Conservation (phyloP, 257 asterid species). For the Cruciata laevipes region DNA sequence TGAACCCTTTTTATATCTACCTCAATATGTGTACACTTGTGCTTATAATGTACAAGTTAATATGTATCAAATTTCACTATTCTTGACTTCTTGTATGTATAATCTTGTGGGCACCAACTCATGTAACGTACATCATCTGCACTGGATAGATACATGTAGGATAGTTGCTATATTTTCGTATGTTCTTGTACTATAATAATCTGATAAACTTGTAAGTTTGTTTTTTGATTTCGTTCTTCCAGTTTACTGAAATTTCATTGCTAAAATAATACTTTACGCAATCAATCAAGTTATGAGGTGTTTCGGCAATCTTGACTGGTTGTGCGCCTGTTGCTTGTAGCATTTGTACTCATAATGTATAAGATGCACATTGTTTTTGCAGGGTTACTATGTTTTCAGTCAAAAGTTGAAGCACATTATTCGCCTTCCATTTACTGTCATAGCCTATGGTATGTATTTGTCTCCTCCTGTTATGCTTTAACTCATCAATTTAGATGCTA, state of each 20-base stretch:
- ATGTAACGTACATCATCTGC: background rate
- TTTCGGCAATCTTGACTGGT: background rate
- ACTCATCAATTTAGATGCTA: background rate
- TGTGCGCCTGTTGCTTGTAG: too few relatives aligned
- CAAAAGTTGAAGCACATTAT: conserved; percentile 91
- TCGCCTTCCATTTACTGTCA: conserved; percentile 84
- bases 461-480: conserved; percentile 8
- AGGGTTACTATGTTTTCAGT: conserved; percentile 97
- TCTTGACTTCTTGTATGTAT: background rate
- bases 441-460: conserved; percentile 70
- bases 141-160: background rate
- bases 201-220: background rate
- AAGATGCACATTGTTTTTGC: conserved; percentile 26
- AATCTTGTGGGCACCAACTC: background rate
- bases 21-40: background rate
- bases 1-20: background rate
- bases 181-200: background rate
- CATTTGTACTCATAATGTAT: background rate
- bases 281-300: background rate
- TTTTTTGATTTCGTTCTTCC: background rate
- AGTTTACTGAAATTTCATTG: background rate
- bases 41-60: too few relatives aligned
- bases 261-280: background rate
- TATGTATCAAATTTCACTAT: background rate
- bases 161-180: background rate